phyloP scores from a whole-genome alignment of 805 yeast genomes.

The Zygosaccharomyces pseudorouxii region DNA sequence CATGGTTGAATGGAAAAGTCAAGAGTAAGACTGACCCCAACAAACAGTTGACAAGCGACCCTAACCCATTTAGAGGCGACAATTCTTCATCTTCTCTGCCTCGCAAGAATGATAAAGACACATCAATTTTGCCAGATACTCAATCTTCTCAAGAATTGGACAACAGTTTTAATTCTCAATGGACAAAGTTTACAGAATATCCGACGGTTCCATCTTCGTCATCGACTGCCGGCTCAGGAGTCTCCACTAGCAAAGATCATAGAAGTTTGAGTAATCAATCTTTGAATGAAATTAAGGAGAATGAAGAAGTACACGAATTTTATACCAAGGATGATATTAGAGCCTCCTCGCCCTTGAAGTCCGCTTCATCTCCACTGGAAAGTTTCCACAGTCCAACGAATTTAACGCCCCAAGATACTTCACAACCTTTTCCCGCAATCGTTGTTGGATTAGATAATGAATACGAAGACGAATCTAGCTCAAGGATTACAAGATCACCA shows the following conservation, averaged over 20 bases:
- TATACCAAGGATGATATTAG: conserved; percentile 6
- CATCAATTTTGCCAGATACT: conserved; percentile 50
- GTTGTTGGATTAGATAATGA: conserved; percentile 23
- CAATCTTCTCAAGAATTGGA: conserved; percentile 19
- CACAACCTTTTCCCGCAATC: conserved; percentile 25
- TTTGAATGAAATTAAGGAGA: conserved; percentile 35
- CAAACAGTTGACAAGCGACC: conserved; percentile 8
- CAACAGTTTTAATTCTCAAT: conserved; percentile 11
- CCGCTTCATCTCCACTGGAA: conserved; percentile 2
- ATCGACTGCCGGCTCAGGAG: conserved; percentile 10
- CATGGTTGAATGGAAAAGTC: conserved; percentile 3
- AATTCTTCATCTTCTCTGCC: not conserved
- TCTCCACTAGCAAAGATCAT: conserved; percentile 13
- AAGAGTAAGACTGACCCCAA: conserved; percentile 10
- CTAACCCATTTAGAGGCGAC: conserved; percentile 16
- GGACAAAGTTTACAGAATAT: conserved; percentile 9
- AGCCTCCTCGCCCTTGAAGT: conserved; percentile 3
- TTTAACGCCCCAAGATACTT: conserved; percentile 10
- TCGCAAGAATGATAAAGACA: not conserved
- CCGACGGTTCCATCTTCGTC: conserved; percentile 14
- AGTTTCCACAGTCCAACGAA: conserved; percentile 12
- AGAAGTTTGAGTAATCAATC: conserved; percentile 29
- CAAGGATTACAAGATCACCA: conserved; percentile 3
- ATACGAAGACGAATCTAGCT: conserved; percentile 9
- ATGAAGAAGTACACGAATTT: conserved; percentile 27